A percentile compares a stretch with the other conserved stretches of the same genome.
Conservation (phyloP, 2,329 filamentous ascomycete genomes). For the Aspergillus chevalieri region DNA sequence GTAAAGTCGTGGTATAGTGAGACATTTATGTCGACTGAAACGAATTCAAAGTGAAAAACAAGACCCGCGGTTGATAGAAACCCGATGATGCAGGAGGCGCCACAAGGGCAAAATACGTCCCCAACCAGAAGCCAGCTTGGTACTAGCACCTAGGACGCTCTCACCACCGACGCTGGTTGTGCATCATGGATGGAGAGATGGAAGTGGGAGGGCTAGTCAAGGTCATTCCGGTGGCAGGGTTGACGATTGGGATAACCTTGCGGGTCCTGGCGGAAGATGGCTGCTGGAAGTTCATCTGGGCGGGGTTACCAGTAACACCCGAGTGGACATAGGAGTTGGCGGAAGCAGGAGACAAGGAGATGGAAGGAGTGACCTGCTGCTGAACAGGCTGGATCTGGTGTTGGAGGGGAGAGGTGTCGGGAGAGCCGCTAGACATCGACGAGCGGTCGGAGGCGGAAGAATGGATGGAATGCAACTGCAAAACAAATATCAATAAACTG, state of each 20-base stretch:
- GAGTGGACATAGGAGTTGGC: conserved; percentile 56
- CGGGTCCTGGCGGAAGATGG: conserved; percentile 80
- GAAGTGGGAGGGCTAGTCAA: conserved; percentile 82
- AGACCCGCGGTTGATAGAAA: conserved; percentile 27
- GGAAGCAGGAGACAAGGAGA: conserved; percentile 61
- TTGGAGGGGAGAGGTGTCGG: conserved; percentile 83
- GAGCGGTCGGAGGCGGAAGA: conserved; percentile 86
- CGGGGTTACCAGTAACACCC: conserved; percentile 59
- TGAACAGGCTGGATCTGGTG: conserved; percentile 68
- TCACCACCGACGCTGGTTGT: conserved; percentile 44
- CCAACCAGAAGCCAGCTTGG: conserved; percentile 22
- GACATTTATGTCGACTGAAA: conserved; percentile 14
- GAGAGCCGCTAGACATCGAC: conserved; percentile 89
- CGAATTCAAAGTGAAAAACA: conserved; percentile 18
- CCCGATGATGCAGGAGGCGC: conserved; percentile 32
- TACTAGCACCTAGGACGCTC: neutral
- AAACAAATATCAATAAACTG: conserved; percentile 13
- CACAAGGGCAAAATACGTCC: conserved; percentile 24
- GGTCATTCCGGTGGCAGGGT: conserved; percentile 81
- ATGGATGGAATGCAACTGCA: conserved; percentile 82
- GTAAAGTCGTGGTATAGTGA: conserved; percentile 19
- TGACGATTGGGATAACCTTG: conserved; percentile 96
- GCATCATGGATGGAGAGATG: conserved; percentile 60
- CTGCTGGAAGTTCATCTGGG: conserved; percentile 81
- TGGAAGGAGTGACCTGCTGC: conserved; percentile 66